Evolutionary conservation across 177 flowering plant genomes (phyloP).

Genomic region (Telopea speciosissima): DNA sequence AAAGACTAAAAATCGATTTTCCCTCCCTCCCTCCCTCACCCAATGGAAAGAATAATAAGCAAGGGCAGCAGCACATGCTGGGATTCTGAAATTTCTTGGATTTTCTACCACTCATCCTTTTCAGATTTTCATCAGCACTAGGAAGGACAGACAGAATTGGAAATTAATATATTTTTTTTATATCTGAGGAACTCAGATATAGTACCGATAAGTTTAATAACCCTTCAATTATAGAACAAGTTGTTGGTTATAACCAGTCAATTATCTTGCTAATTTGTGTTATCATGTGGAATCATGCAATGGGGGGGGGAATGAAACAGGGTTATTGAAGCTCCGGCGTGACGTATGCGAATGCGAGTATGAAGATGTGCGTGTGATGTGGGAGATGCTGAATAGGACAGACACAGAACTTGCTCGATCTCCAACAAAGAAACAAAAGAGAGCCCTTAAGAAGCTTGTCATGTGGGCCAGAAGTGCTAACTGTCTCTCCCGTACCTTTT

Average conservation of each 20-base stretch:
- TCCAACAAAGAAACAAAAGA: constrained; percentile 1
- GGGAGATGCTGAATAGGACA: constrained; percentile 24
- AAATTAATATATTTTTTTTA: too few species aligned
- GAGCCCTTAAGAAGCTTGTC: constrained; percentile 14
- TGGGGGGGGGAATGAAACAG: too few species aligned
- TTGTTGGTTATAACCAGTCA: not conserved
- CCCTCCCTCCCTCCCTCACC: too few species aligned
- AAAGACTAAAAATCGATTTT: too few species aligned
- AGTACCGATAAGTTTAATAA: too few species aligned
- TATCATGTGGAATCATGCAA: not conserved
- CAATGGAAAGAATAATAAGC: too few species aligned
- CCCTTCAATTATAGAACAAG: not conserved
- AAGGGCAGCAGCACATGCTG: too few species aligned
- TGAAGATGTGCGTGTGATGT: constrained; percentile 29
- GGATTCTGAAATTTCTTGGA: too few species aligned
- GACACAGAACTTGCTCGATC: not conserved
- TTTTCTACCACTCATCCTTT: too few species aligned
- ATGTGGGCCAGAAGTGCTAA: not conserved
- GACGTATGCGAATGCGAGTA: constrained; percentile 22
- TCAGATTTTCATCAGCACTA: too few species aligned
- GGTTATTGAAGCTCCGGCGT: constrained; percentile 17
- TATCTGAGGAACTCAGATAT: too few species aligned
- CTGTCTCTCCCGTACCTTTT: constrained; percentile 3
- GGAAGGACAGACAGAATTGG: too few species aligned
- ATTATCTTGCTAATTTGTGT: not conserved